These are phyloP conservation scores for Fusarium verrucosum DNA, from an alignment of 2,329 filamentous ascomycete genomes.

Conservation along the genomic window DNA sequence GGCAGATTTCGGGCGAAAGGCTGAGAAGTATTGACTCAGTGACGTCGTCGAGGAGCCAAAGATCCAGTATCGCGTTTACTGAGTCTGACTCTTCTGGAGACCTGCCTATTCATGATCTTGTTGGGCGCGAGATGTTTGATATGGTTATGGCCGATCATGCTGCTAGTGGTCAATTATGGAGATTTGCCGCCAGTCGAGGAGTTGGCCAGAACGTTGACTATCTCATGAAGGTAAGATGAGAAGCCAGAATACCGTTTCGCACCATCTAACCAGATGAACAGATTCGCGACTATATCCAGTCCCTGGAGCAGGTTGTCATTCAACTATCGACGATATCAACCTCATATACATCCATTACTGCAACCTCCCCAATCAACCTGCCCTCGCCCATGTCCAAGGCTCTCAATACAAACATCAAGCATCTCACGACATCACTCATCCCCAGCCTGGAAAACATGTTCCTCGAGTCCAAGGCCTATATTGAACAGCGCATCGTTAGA, in stretches of 20 bases:
- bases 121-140: constrained; percentile 60
- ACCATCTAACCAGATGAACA: constrained; percentile 16
- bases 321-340: constrained; percentile 52
- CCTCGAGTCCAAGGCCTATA: constrained; percentile 53
- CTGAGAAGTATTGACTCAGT: constrained; percentile 44
- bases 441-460: constrained; percentile 59
- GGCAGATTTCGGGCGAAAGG: constrained; percentile 34
- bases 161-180: constrained; percentile 57
- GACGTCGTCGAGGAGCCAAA: constrained; percentile 38
- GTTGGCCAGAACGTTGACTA: constrained; percentile 62
- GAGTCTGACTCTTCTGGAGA: constrained; percentile 42
- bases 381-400: constrained; percentile 52
- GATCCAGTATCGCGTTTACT: constrained; percentile 42
- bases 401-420: constrained; percentile 58
- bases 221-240: constrained; percentile 55
- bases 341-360: constrained; percentile 56
- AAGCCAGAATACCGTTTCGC: background rate
- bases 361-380: constrained; percentile 54
- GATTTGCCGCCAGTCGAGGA: constrained; percentile 59
- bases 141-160: constrained; percentile 60
- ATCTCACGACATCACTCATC: constrained; percentile 55
- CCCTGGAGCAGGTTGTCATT: constrained; percentile 56
- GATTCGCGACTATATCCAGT: constrained; percentile 56
- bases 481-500: constrained; percentile 55
- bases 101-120: constrained; percentile 56